Percentiles rank a stretch among this genome's conserved stretches.
Evolutionary conservation across 108 stramenopile species (phyloP).

Genomic region (Skeletonema tropicum): DNA sequence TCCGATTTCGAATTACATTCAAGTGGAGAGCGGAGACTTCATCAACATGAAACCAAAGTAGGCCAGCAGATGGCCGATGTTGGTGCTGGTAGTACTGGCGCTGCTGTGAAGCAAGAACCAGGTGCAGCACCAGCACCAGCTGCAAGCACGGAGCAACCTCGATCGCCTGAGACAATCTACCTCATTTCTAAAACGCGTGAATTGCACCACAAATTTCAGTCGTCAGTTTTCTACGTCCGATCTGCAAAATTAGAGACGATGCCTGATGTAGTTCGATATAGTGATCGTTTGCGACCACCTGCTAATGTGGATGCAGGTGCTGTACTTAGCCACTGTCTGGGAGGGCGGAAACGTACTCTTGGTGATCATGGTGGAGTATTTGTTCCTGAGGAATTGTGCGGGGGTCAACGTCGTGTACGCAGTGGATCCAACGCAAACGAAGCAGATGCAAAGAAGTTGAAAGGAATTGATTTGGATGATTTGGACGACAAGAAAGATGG

Average conservation of each 20-base stretch:
- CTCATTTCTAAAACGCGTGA: slow-evolving; percentile 72
- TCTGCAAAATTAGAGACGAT: slow-evolving; percentile 51
- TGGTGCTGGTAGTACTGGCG: slow-evolving; percentile 2
- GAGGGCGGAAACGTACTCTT: slow-evolving; percentile 52
- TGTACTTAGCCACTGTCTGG: slow-evolving; percentile 37
- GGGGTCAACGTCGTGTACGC: slow-evolving; percentile 22
- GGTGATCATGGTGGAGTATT: slow-evolving; percentile 38
- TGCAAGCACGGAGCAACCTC: slow-evolving; percentile 7
- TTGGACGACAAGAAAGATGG: slow-evolving; percentile 50
- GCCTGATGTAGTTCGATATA: slow-evolving; percentile 66
- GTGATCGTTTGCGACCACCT: slow-evolving; percentile 41
- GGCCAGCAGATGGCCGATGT: slow-evolving; percentile 3
- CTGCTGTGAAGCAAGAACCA: slow-evolving; percentile 9
- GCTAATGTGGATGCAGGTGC: slow-evolving; percentile 41
- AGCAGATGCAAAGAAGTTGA: slow-evolving; percentile 23
- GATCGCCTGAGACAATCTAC: slow-evolving; percentile 48
- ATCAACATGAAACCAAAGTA: background rate
- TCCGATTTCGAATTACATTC: slow-evolving; percentile 69
- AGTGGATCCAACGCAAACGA: slow-evolving; percentile 1
- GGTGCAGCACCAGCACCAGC: background rate
- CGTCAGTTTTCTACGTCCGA: slow-evolving; percentile 61
- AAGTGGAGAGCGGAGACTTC: slow-evolving; percentile 30
- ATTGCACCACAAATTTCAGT: slow-evolving; percentile 65
- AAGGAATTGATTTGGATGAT: slow-evolving; percentile 53
- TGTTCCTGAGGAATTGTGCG: slow-evolving; percentile 63